A percentile compares a stretch with the other conserved stretches of the same genome.
Evolutionary conservation across 1,284 basidiomycete species (phyloP).

Genomic region (Thelephora terrestris): DNA sequence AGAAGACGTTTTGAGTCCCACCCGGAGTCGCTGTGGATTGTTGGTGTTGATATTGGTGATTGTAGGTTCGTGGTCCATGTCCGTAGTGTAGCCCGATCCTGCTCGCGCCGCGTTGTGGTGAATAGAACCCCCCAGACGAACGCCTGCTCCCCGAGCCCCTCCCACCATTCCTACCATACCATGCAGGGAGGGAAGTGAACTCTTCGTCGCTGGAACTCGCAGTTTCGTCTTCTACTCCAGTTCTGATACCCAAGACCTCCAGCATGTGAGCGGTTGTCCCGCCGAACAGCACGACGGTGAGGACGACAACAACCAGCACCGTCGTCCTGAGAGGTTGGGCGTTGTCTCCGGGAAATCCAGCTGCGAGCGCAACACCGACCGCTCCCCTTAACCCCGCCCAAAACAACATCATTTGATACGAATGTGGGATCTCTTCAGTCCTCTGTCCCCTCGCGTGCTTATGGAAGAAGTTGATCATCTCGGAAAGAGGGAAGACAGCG

Average conservation of each 20-base stretch:
- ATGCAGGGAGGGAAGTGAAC: slow-evolving; percentile 16
- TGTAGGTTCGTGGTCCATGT: slow-evolving; percentile 34
- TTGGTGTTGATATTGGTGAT: slow-evolving; percentile 40
- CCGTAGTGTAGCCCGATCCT: slow-evolving; percentile 43
- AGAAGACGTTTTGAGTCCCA: slow-evolving; percentile 31
- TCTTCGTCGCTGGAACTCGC: slow-evolving; percentile 78
- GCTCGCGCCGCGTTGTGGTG: slow-evolving; percentile 12
- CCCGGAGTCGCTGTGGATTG: slow-evolving; percentile 16
- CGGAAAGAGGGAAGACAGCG: slow-evolving; percentile 95
- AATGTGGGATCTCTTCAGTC: slow-evolving; percentile 83
- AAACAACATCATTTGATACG: slow-evolving; percentile 98
- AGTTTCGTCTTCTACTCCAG: slow-evolving; percentile 90
- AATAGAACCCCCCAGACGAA: slow-evolving; percentile 24
- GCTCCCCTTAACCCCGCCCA: slow-evolving; percentile 97
- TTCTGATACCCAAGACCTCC: slow-evolving; percentile 92
- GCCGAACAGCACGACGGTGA: slow-evolving; percentile 93
- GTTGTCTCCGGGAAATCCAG: slow-evolving; percentile 89
- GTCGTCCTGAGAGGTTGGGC: slow-evolving; percentile 89
- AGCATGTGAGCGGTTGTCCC: slow-evolving; percentile 97
- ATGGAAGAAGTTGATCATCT: slow-evolving; percentile 89
- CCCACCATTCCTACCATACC: slow-evolving; percentile 13
- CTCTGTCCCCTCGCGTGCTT: slow-evolving; percentile 75
- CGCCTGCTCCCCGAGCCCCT: slow-evolving; percentile 6
- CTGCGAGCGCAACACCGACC: slow-evolving; percentile 93
- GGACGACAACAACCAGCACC: slow-evolving; percentile 90